A percentile compares a stretch with the other conserved stretches of the same genome.
These are phyloP conservation scores for Oryza rufipogon DNA, from an alignment of 176 grass and related monocot genomes.

Conservation along the genomic window DNA sequence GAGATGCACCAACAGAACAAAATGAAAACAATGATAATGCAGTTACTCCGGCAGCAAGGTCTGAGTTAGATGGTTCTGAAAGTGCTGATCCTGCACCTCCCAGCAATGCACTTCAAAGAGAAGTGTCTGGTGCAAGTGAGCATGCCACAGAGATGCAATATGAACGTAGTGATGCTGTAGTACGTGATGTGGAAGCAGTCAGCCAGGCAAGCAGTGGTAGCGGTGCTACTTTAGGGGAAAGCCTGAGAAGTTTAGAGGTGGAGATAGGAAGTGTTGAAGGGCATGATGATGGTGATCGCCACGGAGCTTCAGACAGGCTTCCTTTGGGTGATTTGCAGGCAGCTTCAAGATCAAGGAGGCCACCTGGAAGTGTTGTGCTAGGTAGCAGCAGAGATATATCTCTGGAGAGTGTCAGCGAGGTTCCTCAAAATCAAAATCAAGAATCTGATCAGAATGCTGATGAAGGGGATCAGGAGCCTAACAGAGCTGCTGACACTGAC, in stretches of 20 bases:
- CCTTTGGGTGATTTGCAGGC: slow-evolving; percentile 67
- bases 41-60: slow-evolving; percentile 33
- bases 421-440: slow-evolving; percentile 70
- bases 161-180: slow-evolving; percentile 70
- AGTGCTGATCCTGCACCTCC: slow-evolving; percentile 56
- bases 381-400: slow-evolving; percentile 57
- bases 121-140: slow-evolving; percentile 69
- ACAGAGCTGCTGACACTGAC: slow-evolving; percentile 53
- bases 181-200: slow-evolving; percentile 86
- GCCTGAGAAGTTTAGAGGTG: slow-evolving; percentile 94
- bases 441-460: slow-evolving; percentile 60
- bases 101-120: slow-evolving; percentile 57
- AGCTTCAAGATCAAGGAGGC: slow-evolving; percentile 57
- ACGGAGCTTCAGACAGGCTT: slow-evolving; percentile 63
- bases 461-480: slow-evolving; percentile 60
- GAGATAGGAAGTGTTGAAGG: slow-evolving; percentile 99
- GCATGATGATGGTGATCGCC: slow-evolving; percentile 91
- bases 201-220: slow-evolving; percentile 99
- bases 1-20: slow-evolving; percentile 47
- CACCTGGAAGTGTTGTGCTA: slow-evolving; percentile 57
- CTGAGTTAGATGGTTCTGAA: slow-evolving; percentile 46
- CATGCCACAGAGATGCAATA: slow-evolving; percentile 88
- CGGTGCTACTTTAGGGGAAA: slow-evolving; percentile 94
- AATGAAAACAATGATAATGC: slow-evolving; percentile 60
- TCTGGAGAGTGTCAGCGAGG: slow-evolving; percentile 83